Evolutionary conservation across 2,329 filamentous ascomycete species (phyloP).

Genomic region (Aureobasidium sp.): DNA sequence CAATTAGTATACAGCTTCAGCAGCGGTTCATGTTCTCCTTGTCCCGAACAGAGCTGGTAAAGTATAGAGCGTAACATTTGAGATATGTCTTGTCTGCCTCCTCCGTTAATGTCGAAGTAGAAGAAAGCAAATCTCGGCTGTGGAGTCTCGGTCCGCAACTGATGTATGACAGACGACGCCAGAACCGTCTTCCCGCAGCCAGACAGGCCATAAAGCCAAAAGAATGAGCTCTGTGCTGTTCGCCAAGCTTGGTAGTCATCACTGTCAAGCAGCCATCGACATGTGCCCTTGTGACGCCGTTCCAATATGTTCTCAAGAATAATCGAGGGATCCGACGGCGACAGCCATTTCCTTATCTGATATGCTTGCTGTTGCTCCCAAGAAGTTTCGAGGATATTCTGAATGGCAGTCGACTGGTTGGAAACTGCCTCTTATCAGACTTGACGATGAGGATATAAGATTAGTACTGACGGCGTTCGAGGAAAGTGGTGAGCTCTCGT

Average conservation of each 20-base stretch:
- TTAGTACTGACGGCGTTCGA: neutral
- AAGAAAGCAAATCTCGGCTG: neutral
- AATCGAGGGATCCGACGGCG: neutral
- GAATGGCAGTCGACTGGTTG: neutral
- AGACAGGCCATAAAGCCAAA: slow-evolving; percentile 11
- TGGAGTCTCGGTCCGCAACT: neutral
- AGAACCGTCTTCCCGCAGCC: slow-evolving; percentile 15
- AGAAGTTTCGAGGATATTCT: neutral
- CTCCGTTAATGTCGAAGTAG: slow-evolving; percentile 2
- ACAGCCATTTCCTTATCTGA: neutral
- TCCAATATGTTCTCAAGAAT: neutral
- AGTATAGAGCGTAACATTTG: neutral
- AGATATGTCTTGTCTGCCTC: neutral
- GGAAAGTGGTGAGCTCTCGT: neutral
- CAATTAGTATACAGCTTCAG: neutral
- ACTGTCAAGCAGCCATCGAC: neutral
- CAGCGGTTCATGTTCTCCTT: neutral
- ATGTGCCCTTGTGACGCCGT: neutral
- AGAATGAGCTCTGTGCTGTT: neutral
- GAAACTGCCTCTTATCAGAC: neutral
- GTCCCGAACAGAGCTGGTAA: neutral
- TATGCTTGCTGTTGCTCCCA: neutral
- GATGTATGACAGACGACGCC: neutral
- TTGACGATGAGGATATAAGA: no score
- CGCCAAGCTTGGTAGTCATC: neutral